These are phyloP conservation scores for Moesziomyces antarcticus DNA, from an alignment of 1,284 basidiomycete genomes.

Conservation along the genomic window DNA sequence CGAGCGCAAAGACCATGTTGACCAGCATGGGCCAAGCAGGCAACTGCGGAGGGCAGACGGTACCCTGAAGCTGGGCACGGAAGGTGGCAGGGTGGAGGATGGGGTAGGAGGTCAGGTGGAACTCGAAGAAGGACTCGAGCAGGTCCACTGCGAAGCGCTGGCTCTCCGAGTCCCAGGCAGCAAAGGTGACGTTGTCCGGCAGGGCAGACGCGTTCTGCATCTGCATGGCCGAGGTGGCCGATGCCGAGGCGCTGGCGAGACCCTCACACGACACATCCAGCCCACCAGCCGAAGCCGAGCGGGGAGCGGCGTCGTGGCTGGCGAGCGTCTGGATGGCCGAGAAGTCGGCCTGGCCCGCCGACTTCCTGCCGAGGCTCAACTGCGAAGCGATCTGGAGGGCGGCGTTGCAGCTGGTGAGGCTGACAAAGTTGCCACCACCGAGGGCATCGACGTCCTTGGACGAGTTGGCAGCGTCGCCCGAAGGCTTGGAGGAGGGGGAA, in stretches of 20 bases:
- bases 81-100: conserved; percentile 49
- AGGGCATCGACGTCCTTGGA: conserved; percentile 25
- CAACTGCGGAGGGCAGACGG: conserved; percentile 26
- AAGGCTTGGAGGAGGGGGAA: conserved; percentile 3
- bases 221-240: conserved; percentile 12
- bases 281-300: conserved; percentile 9
- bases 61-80: conserved; percentile 47
- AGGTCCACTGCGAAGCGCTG: conserved; percentile 33
- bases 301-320: conserved; percentile 9
- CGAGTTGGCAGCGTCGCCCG: conserved; percentile 4
- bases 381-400: conserved; percentile 45
- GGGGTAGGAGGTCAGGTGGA: conserved; percentile 45
- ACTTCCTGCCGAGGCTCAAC: conserved; percentile 23
- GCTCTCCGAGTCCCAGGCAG: conserved; percentile 32
- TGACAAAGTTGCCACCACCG: conserved; percentile 39
- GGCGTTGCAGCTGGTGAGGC: conserved; percentile 48
- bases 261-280: conserved; percentile 37
- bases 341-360: conserved; percentile 12
- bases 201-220: conserved; percentile 11
- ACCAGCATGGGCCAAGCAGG: conserved; percentile 46
- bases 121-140: conserved; percentile 49
- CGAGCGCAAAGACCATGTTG: conserved; percentile 55
- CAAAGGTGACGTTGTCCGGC: conserved; percentile 33
- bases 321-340: conserved; percentile 6
- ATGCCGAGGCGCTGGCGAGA: conserved; percentile 30